These are phyloP conservation scores for Pezicula radicicola DNA, from an alignment of 2,329 filamentous ascomycete species.

Conservation along the genomic window DNA sequence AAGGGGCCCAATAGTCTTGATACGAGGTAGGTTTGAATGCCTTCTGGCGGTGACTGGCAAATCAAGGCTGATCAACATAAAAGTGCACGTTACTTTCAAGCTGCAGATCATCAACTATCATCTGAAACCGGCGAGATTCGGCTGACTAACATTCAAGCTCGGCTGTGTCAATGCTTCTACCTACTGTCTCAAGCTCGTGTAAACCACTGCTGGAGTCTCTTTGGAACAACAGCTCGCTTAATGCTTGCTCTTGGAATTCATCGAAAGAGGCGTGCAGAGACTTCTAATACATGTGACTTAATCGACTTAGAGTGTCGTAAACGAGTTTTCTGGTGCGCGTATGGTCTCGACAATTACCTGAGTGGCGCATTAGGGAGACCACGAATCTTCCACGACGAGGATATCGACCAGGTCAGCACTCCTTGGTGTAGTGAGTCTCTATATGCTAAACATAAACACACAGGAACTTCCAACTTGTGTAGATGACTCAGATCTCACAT, in stretches of 20 bases:
- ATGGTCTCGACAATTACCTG: conserved; percentile 62
- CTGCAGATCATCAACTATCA: conserved; percentile 27
- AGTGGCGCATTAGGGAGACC: conserved; percentile 60
- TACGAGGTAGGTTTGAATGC: conserved; percentile 14
- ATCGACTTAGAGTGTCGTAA: conserved; percentile 45
- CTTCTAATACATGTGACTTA: conserved; percentile 27
- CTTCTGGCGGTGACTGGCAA: not conserved
- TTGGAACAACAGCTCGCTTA: conserved; percentile 29
- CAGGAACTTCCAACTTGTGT: conserved; percentile 48
- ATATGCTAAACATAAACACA: not conserved
- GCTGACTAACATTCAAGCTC: conserved; percentile 35
- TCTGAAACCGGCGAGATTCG: conserved; percentile 30
- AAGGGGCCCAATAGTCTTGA: conserved; percentile 4
- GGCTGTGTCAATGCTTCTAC: conserved; percentile 34
- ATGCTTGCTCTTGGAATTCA: conserved; percentile 31
- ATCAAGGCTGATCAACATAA: conserved; percentile 6
- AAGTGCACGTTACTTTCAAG: conserved; percentile 23
- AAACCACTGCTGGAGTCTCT: conserved; percentile 32
- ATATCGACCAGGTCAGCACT: conserved; percentile 51
- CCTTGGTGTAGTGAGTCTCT: conserved; percentile 1
- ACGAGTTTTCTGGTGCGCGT: conserved; percentile 63
- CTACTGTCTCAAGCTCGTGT: conserved; percentile 30
- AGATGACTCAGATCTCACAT: conserved; percentile 48
- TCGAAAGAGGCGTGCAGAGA: conserved; percentile 15
- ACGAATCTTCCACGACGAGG: conserved; percentile 59